These are phyloP conservation scores for Neonectria neomacrospora DNA, from an alignment of 2,329 filamentous ascomycete genomes.

Conservation along the genomic window DNA sequence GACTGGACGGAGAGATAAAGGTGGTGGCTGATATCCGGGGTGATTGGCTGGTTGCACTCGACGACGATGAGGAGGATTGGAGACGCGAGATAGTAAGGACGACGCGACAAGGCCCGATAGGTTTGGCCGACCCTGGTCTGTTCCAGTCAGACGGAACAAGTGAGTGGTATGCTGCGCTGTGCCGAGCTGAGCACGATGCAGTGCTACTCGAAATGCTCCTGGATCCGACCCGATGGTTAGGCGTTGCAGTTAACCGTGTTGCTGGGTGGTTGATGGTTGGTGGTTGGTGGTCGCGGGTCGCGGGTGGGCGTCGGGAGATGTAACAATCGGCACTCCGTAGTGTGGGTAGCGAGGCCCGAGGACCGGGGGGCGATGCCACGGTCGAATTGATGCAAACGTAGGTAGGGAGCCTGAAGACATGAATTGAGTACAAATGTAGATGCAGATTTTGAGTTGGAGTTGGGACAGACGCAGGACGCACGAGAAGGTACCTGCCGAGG, in stretches of 20 bases:
- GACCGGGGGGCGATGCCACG: not conserved
- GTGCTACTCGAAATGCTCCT: not conserved
- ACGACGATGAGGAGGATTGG: not conserved
- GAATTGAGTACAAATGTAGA: not conserved
- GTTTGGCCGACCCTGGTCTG: not conserved
- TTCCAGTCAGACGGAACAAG: not conserved
- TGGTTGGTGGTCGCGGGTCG: not conserved
- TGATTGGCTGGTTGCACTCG: slow-evolving; percentile 15
- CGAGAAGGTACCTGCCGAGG: not conserved
- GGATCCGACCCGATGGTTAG: not conserved
- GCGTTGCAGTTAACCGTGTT: not conserved
- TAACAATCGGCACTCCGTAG: not conserved
- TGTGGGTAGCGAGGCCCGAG: not conserved
- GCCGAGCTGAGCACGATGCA: not conserved
- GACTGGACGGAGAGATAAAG: not conserved
- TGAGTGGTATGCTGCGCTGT: not conserved
- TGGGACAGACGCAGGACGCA: too few relatives aligned
- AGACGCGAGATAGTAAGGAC: slow-evolving; percentile 5
- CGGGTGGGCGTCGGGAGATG: not conserved
- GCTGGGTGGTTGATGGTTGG: not conserved
- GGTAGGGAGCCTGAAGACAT: not conserved
- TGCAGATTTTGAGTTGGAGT: not conserved
- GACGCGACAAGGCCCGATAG: slow-evolving; percentile 3
- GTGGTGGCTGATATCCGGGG: slow-evolving; percentile 11
- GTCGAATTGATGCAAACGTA: not conserved